Conservation (phyloP, 2,329 filamentous ascomycete genomes). For the Trichoderma breve region DNA sequence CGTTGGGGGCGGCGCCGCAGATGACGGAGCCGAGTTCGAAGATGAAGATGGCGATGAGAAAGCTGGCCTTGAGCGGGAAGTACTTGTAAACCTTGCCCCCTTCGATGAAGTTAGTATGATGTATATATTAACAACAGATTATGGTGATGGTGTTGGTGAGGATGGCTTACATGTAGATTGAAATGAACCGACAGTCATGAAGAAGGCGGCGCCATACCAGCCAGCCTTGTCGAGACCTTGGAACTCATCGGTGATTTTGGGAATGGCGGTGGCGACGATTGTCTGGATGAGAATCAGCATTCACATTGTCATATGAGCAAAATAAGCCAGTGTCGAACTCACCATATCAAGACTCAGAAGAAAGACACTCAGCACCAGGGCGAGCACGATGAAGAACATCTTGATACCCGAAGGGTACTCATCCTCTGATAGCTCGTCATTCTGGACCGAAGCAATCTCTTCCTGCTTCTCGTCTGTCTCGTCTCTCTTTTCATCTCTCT, state of each 20-base stretch:
- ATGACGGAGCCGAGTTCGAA: constrained; percentile 56
- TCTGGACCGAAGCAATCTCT: not conserved
- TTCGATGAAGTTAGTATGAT: constrained; percentile 30
- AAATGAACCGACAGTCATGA: constrained; percentile 47
- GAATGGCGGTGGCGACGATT: constrained; percentile 57
- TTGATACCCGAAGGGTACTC: constrained; percentile 42
- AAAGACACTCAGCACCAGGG: constrained; percentile 48
- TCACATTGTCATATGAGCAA: too few species aligned
- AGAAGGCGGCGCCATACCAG: constrained; percentile 60
- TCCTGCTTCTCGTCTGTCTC: not conserved
- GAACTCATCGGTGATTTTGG: constrained; percentile 54
- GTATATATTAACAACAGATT: constrained; percentile 7
- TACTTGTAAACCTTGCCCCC: constrained; percentile 51
- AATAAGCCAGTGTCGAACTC: too few species aligned
- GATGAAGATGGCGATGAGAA: constrained; percentile 47
- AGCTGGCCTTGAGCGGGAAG: constrained; percentile 51
- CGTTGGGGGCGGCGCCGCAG: constrained; percentile 47
- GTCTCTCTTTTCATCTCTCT: not conserved
- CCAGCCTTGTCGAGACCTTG: constrained; percentile 51
- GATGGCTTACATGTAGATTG: constrained; percentile 41
- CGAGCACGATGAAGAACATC: constrained; percentile 45
- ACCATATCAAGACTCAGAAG: constrained; percentile 50
- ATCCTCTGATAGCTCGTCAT: constrained; percentile 28
- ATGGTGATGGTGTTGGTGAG: constrained; percentile 1
- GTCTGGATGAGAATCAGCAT: constrained; percentile 36